Base-by-base conservation (phyloP, 2,329 filamentous ascomycete genomes). In the Didymella pinodella region DNA sequence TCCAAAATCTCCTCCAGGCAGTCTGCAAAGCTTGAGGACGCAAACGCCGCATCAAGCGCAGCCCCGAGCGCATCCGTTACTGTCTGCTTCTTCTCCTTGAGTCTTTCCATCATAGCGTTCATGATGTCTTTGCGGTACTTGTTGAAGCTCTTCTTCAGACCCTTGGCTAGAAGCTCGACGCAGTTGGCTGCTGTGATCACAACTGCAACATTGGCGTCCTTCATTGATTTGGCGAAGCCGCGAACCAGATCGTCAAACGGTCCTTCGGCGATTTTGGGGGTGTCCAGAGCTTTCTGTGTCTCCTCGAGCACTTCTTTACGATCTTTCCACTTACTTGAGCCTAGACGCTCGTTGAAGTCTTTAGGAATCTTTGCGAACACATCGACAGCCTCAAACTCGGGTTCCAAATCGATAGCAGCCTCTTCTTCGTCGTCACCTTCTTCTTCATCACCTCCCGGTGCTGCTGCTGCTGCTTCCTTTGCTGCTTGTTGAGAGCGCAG, bases 261-360 rank as follows among this genome's bases (percentile, higher is more conserved):
- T 7, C 88, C 91, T 67, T 98, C 94, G 77, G 97, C 96, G 76
- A 99, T 97, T 62, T 90, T 86, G 14, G 94, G 93, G 40, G 96
- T 89, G 68, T 96, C 96, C 54, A 96, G 78, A 3, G 87, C 84
- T 14, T 86, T 85, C 67, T 89, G 90, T 0, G 97, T 83, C 10
- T 87, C 92, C 61, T 99, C 95, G 3, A 98, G 83, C 0, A 91
- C 92, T 67, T 99, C 95, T 78, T 99, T 99, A 62, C 95, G 86
- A 67, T 99, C 96, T 75, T 99, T 99, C 95, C 95, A 99, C 76
- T 99, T 99, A 0, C 93, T 89, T 10, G 94, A 98, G 0, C 86
- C 89, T 29, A 99, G 81, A 59, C 90, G 88, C 22, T 99, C 95
- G 65, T 87, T 85, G 65, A 97, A 93, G 74, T 93, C 88, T 38